A percentile compares a stretch with the other conserved stretches of the same genome.
Evolutionary conservation across 352 stramenopile species (phyloP).

Genomic region (Sclerospora graminicola): DNA sequence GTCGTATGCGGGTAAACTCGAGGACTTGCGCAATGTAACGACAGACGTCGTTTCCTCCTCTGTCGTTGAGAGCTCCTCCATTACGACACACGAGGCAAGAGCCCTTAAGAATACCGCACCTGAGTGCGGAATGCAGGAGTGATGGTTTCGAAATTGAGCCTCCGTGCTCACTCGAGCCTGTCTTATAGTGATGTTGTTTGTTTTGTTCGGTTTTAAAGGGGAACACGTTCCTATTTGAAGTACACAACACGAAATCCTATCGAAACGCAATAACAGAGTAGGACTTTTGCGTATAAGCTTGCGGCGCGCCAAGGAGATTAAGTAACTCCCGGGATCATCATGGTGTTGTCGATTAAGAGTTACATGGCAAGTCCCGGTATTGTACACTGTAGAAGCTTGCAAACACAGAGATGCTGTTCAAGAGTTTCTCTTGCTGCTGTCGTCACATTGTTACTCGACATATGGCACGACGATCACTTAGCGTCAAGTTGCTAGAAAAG

Average conservation of each 20-base stretch:
- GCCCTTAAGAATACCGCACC: background rate
- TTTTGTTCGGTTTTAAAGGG: conserved; percentile 8
- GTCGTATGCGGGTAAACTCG: no score
- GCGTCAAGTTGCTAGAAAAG: conserved; percentile 1
- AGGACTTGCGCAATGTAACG: no score
- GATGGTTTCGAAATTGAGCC: conserved; percentile 11
- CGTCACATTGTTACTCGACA: no score
- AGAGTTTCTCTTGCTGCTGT: no score
- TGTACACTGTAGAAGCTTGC: no score
- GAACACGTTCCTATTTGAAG: background rate
- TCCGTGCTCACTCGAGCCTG: background rate
- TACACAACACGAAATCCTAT: background rate
- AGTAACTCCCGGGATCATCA: no score
- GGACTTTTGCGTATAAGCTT: no score
- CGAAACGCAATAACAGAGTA: conserved; percentile 2
- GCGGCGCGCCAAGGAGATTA: no score
- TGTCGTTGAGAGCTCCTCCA: background rate
- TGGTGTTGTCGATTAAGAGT: no score
- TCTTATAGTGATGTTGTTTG: conserved; percentile 1
- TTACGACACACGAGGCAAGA: background rate
- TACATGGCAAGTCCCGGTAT: no score
- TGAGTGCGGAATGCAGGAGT: conserved; percentile 19
- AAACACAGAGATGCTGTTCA: no score
- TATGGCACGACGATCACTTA: no score
- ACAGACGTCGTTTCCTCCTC: background rate